Evolutionary conservation across 352 stramenopile species (phyloP).

Genomic region (Blastocystis sp.): DNA sequence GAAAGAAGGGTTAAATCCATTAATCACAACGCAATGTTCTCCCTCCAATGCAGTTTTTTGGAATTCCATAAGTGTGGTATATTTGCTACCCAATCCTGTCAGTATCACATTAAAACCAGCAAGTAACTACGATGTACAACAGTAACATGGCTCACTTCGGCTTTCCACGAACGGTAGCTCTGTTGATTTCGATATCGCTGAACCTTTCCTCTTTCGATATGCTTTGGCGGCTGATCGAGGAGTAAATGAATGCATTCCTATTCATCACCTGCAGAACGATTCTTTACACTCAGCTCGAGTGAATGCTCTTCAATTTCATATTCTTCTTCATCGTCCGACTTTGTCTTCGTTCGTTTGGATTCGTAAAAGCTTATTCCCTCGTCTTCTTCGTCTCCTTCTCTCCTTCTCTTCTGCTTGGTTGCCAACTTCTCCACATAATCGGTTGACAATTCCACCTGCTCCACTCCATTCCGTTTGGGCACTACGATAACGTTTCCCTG

Average conservation of each 20-base stretch:
- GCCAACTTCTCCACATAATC: background rate
- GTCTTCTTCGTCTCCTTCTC: background rate
- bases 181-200: background rate
- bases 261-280: background rate
- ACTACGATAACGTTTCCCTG: background rate
- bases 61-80: background rate
- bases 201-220: conserved; percentile 32
- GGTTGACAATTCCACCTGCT: background rate
- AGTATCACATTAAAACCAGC: conserved; percentile 4
- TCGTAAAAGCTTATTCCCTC: conserved; percentile 41
- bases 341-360: conserved; percentile 6
- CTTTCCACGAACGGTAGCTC: background rate
- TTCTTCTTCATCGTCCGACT: background rate
- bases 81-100: conserved; percentile 6
- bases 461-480: background rate
- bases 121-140: background rate
- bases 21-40: background rate
- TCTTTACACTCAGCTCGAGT: background rate
- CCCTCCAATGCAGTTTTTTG: background rate
- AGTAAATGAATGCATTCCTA: conserved; percentile 1
- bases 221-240: background rate
- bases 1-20: conserved; percentile 5
- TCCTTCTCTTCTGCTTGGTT: background rate
- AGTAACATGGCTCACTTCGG: background rate
- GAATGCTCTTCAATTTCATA: background rate